Percentiles rank a stretch among this genome's conserved stretches.
phyloP scores from a whole-genome alignment of 495 filamentous ascomycete species.

The Bacidia gigantensis region DNA sequence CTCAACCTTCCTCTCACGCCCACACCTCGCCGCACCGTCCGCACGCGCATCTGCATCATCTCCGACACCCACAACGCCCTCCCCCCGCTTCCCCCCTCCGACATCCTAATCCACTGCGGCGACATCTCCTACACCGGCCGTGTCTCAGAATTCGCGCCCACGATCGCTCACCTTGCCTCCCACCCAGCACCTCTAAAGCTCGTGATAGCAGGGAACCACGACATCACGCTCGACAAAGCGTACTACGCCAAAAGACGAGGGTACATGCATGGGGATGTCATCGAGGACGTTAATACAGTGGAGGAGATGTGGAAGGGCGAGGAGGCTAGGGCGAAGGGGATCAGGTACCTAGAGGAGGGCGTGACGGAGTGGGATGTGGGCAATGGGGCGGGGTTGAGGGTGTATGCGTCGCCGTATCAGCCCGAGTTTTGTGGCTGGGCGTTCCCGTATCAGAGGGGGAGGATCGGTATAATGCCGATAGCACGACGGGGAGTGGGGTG shows the following conservation, averaged over 20 bases:
- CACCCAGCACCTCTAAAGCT: constrained; percentile 55
- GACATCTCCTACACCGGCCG: constrained; percentile 55
- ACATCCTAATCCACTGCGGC: constrained; percentile 62
- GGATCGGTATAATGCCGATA: constrained; percentile 41
- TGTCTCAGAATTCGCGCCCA: constrained; percentile 35
- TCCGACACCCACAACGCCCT: constrained; percentile 46
- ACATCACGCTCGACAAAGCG: constrained; percentile 51
- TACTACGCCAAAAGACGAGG: constrained; percentile 25
- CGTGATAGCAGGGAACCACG: constrained; percentile 73
- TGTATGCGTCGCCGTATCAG: constrained; percentile 60
- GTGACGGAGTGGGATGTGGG: constrained; percentile 36
- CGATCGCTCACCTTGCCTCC: constrained; percentile 37
- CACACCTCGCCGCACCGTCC: constrained; percentile 2
- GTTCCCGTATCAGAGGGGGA: constrained; percentile 43
- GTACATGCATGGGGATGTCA: constrained; percentile 8
- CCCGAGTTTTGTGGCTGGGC: constrained; percentile 47
- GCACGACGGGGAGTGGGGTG: constrained; percentile 10
- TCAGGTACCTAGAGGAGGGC: constrained; percentile 58
- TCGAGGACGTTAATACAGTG: constrained; percentile 20
- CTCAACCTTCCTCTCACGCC: neutral
- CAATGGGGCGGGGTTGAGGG: constrained; percentile 44
- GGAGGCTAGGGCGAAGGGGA: constrained; percentile 34
- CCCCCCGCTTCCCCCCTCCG: constrained; percentile 39
- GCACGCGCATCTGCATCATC: constrained; percentile 43
- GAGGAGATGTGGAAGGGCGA: constrained; percentile 29